These are phyloP conservation scores for Euclidium syriacum DNA, from an alignment of 345 rosid genomes.

Conservation along the genomic window DNA sequence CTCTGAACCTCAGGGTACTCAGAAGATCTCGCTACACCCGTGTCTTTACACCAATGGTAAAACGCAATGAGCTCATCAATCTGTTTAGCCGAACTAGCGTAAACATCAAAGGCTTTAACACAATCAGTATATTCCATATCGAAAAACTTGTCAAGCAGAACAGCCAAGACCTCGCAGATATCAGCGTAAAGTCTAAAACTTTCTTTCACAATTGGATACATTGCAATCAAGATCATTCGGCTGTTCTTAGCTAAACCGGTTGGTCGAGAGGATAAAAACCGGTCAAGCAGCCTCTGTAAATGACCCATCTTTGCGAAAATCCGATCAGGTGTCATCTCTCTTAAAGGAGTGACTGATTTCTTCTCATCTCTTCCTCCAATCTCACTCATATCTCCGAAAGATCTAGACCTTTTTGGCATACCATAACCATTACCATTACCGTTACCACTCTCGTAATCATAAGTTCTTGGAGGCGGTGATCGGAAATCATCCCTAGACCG, in stretches of 20 bases:
- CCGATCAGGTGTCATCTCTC: conserved; percentile 74
- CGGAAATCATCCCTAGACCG: conserved; percentile 48
- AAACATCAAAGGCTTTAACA: conserved; percentile 80
- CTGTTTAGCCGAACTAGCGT: conserved; percentile 66
- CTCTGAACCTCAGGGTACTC: conserved; percentile 96
- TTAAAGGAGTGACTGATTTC: conserved; percentile 48
- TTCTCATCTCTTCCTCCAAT: conserved; percentile 38
- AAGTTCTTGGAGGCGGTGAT: conserved; percentile 61
- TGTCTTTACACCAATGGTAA: conserved; percentile 76
- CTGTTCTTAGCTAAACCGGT: conserved; percentile 70
- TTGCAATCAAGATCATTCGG: conserved; percentile 67
- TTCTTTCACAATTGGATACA: conserved; percentile 72
- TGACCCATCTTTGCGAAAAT: conserved; percentile 82
- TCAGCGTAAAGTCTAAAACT: conserved; percentile 83
- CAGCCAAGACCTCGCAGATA: conserved; percentile 70
- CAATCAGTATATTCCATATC: conserved; percentile 80
- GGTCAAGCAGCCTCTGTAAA: conserved; percentile 76
- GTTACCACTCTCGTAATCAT: conserved; percentile 56
- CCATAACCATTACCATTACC: conserved; percentile 30
- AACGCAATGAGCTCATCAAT: conserved; percentile 71
- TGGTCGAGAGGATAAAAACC: conserved; percentile 78
- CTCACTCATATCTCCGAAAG: conserved; percentile 70
- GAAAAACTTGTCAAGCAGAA: conserved; percentile 77
- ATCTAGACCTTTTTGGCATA: conserved; percentile 52
- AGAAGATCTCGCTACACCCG: conserved; percentile 71